phyloP scores from a whole-genome alignment of 371 early-diverging fungal genomes.

The Apophysomyces trapeziformis region DNA sequence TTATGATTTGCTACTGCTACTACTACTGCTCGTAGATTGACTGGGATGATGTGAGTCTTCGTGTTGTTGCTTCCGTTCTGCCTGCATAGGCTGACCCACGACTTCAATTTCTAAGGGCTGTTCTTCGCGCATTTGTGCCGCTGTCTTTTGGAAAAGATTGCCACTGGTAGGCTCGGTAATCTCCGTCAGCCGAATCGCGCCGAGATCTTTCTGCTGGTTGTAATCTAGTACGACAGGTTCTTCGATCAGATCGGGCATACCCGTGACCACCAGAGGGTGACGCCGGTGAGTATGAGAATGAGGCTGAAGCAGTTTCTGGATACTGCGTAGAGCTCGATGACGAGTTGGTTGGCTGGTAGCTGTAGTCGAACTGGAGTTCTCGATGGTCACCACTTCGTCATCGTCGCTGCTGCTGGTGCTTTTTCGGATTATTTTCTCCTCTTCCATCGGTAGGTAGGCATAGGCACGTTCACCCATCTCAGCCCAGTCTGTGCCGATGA shows the following conservation, averaged over 20 bases:
- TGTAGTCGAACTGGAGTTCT: background rate
- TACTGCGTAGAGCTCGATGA: constrained; percentile 14
- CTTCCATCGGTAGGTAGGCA: constrained; percentile 51
- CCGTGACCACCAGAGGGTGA: constrained; percentile 30
- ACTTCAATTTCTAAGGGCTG: background rate
- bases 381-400: background rate
- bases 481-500: constrained; percentile 62
- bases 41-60: too few relatives aligned
- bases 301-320: constrained; percentile 25
- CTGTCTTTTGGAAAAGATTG: constrained; percentile 13
- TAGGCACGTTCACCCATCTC: constrained; percentile 77
- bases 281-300: constrained; percentile 21
- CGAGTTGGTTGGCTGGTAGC: constrained; percentile 5
- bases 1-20: background rate
- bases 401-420: constrained; percentile 18
- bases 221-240: constrained; percentile 44
- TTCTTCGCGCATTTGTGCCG: background rate
- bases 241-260: constrained; percentile 44
- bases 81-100: constrained; percentile 1
- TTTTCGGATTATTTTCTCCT: constrained; percentile 23
- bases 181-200: constrained; percentile 16
- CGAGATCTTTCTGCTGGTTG: constrained; percentile 39
- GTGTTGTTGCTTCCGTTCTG: background rate
- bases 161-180: constrained; percentile 17
- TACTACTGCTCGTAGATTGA: background rate